Evolutionary conservation across 176 grass and related monocot genomes (phyloP), one percentile per base, ranked within the genome.

Genomic region (Juncus effusus): DNA sequence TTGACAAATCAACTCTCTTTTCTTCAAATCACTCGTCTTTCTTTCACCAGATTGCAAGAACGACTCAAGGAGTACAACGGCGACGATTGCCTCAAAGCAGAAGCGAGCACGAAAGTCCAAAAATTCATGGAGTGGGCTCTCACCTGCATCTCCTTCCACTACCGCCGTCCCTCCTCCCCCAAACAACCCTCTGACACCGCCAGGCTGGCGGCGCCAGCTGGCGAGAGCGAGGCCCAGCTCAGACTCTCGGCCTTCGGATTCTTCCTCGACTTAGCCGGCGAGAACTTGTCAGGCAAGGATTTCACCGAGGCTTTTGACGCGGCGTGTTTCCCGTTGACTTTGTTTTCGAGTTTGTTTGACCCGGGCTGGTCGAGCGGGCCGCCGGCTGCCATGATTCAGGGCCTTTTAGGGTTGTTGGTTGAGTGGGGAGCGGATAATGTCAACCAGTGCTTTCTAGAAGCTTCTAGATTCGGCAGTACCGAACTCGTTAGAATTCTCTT

Each of bases 111-210:
- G 53, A 90, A 90, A 68, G 80, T 95, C 42, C 80, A 90, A 70
- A 90, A 90, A 61, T 95, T 90, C 59, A 95, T 87, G 67, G 86
- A 95, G 73, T 84, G 90, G 90, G 90, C 86, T 57, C 76, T 95
- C 41, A 84, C 82, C 50, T 95, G 90, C 69, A 81, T 95, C 41
- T 64, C 81, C 54, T 73, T 90, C 74, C 80, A 90, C 69, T 75
- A 81, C 68, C 81, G 79, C 54, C 69, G 54, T 36, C 58, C 69
- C 8, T 42, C 3, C 10, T 53, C 19, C 19, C 19, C 19, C 19
- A 28, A 28, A 28, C 19, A 28, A 28, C 19, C 19, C 19, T 79
- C 71, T 69, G 68, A 84, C 69, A 42, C 54, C 10, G 8, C 7
- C 58, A 53, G 58, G 54, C 54, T 59, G 13, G 69, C 6, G 13